A percentile compares a stretch with the other conserved stretches of the same genome.
These are phyloP conservation scores for Macrotyloma uniflorum DNA, from an alignment of 306 rosid species.

Conservation along the genomic window DNA sequence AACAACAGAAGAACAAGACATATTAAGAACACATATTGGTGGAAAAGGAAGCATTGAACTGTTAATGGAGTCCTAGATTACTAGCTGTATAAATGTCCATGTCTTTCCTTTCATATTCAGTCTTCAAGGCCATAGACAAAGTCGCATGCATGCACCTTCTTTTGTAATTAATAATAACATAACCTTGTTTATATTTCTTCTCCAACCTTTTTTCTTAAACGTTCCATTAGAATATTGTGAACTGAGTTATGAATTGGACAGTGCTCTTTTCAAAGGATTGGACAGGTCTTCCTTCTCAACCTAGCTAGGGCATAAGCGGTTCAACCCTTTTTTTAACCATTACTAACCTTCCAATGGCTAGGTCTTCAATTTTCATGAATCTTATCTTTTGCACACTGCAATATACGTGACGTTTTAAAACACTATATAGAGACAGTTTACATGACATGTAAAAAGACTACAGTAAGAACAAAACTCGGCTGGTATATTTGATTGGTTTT, in stretches of 20 bases:
- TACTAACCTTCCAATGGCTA: slow-evolving; percentile 19
- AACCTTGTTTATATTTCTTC: background rate
- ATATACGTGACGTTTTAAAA: too few relatives aligned
- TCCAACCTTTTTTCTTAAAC: background rate
- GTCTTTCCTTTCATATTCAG: too few relatives aligned
- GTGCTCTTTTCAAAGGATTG: slow-evolving; percentile 27
- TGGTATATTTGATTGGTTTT: background rate
- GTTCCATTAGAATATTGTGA: slow-evolving; percentile 36
- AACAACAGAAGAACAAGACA: too few relatives aligned
- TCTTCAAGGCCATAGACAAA: too few relatives aligned
- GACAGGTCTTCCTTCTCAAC: slow-evolving; percentile 25
- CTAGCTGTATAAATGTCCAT: too few relatives aligned
- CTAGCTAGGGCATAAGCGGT: background rate
- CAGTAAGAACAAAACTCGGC: background rate
- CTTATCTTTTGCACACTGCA: too few relatives aligned
- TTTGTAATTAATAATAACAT: too few relatives aligned
- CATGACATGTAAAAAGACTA: background rate
- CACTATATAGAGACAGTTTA: too few relatives aligned
- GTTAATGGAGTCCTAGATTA: too few relatives aligned
- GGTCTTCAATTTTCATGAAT: background rate
- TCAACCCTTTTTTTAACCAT: slow-evolving; percentile 32
- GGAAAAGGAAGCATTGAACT: too few relatives aligned
- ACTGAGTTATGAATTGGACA: slow-evolving; percentile 31
- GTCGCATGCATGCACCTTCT: too few relatives aligned
- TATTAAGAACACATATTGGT: too few relatives aligned